Base-by-base conservation (phyloP, 2,329 filamentous ascomycete genomes). In the Sordariomycetes sp. region DNA sequence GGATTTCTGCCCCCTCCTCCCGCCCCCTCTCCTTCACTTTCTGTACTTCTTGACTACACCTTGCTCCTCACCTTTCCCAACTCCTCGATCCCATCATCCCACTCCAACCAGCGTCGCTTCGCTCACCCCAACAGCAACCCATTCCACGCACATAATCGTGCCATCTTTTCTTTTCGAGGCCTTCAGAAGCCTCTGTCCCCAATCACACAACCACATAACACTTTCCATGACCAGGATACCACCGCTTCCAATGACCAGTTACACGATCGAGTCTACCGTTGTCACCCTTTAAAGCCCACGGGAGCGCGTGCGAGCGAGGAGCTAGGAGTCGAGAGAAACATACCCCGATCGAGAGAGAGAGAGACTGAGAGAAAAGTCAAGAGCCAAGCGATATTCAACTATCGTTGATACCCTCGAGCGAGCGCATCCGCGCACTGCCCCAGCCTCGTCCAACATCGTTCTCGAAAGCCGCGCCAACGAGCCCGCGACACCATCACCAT, bases 261-360 rank as follows among this genome's bases (percentile, higher is more conserved):
- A 47, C 45, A 59, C 55, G 48, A 53, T 46, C 62, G 44, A 66
- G 66, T 68, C 66, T 66, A 61, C 55, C 55, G 63, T 63, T 66
- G 71, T 70, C 73, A 79, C 75, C 69, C 76, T 80, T 79, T 81
- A 75, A 80, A 75, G 61, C 70, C 67, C 66, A 78, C 75, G 75
- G 72, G 72, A 75, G 67, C 64, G 70, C 68, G 69, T 64, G 69
- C 67, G 69, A 73, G 70, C 61, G 70, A 75, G 69, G 57, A 61
- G 54, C 52, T 47, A 57, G 60, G 53, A 57, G 53, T 51, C 42
- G 49, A 56, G 49, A 56, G 49, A 45, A 63, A 60, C 37, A 41
- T 45, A 39, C 47, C 15, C 12, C 21, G 20, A 38, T 18, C 15
- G 44, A 44, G 39, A 46, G 33, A 41, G 30, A 35, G 43, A 51